Evolutionary conservation across 163 green algal genomes (phyloP).

Genomic region (Prototheca stagnorum): DNA sequence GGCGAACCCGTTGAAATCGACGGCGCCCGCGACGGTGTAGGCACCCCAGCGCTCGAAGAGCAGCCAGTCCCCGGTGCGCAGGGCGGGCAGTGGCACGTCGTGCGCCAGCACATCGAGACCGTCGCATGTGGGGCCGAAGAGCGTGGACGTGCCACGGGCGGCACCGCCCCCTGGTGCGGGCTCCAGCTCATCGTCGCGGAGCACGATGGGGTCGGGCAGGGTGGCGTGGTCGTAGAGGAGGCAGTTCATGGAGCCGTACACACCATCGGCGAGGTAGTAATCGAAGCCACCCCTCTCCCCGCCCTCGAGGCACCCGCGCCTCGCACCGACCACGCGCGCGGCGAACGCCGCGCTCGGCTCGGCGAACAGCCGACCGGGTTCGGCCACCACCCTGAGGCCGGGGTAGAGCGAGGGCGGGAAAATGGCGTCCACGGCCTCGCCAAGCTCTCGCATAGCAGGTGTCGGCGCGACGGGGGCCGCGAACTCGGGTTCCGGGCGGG

Average conservation of each 20-base stretch:
- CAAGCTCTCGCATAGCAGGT: too few relatives aligned
- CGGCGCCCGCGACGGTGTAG: slow-evolving; percentile 79
- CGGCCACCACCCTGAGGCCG: slow-evolving; percentile 68
- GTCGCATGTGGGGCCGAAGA: slow-evolving; percentile 97
- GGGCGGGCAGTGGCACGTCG: slow-evolving; percentile 46
- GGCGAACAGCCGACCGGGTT: slow-evolving; percentile 93
- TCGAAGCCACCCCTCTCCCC: too few relatives aligned
- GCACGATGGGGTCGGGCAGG: neutral
- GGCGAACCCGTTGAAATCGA: slow-evolving; percentile 70
- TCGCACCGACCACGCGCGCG: slow-evolving; percentile 62
- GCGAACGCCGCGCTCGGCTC: slow-evolving; percentile 63
- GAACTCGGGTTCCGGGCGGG: too few relatives aligned
- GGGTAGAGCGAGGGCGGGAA: slow-evolving; percentile 68
- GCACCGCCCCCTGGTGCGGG: too few relatives aligned
- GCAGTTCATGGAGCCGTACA: slow-evolving; percentile 72
- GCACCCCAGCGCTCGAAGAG: slow-evolving; percentile 80
- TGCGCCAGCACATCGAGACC: slow-evolving; percentile 57
- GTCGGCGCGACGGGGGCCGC: too few relatives aligned
- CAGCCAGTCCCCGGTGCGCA: slow-evolving; percentile 80
- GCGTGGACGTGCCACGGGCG: too few relatives aligned
- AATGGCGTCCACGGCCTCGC: too few relatives aligned
- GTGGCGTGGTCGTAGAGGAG: slow-evolving; percentile 65
- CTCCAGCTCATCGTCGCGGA: too few relatives aligned
- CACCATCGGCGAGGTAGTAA: slow-evolving; percentile 56
- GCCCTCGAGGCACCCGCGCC: slow-evolving; percentile 37